Conservation (phyloP, 164 flowering plant genomes). For the Platanus orientalis region DNA sequence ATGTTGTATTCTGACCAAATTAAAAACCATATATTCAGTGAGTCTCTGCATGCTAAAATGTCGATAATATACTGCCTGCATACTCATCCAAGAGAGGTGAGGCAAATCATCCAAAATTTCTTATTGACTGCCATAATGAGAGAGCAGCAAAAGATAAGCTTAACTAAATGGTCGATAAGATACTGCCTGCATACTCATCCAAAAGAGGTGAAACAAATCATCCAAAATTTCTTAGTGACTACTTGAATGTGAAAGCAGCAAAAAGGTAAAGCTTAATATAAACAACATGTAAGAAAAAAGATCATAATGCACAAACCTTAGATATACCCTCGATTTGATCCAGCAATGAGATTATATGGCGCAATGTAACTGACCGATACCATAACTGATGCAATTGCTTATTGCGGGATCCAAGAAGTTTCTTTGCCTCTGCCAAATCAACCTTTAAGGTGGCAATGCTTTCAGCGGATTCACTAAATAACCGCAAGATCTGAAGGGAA, state of each 20-base stretch:
- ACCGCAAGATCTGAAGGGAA: slow-evolving; percentile 71
- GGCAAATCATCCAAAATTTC: background rate
- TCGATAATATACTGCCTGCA: too few species aligned
- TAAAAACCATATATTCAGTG: too few species aligned
- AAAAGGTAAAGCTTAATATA: background rate
- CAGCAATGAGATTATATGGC: slow-evolving; percentile 84
- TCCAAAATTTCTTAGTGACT: too few species aligned
- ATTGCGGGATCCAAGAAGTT: slow-evolving; percentile 76
- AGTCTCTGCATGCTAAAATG: background rate
- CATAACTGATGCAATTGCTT: slow-evolving; percentile 95
- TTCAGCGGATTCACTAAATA: slow-evolving; percentile 93
- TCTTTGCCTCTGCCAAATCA: slow-evolving; percentile 93
- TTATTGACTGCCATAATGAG: background rate
- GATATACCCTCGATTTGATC: slow-evolving; percentile 96
- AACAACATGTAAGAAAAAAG: too few species aligned
- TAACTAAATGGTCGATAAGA: too few species aligned
- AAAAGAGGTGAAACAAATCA: background rate
- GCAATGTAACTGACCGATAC: slow-evolving; percentile 94
- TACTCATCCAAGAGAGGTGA: background rate
- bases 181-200: too few species aligned
- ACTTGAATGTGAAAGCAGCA: slow-evolving; percentile 3
- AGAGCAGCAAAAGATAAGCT: background rate
- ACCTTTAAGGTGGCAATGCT: slow-evolving; percentile 63
- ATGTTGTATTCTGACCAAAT: too few species aligned
- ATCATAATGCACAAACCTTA: slow-evolving; percentile 48